phyloP scores from a whole-genome alignment of 148 eudicot species.

The Euryodendron excelsum region DNA sequence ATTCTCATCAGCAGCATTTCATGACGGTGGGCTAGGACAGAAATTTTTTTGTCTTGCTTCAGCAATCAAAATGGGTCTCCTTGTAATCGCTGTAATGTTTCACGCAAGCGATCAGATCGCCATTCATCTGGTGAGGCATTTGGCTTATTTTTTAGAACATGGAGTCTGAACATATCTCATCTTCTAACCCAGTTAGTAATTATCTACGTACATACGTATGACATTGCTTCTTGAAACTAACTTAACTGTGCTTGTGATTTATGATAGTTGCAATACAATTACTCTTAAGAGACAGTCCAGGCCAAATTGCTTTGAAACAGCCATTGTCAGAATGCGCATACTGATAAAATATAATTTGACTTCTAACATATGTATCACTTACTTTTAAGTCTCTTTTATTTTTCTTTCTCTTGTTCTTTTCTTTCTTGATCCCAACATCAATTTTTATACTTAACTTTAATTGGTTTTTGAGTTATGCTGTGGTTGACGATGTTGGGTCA shows the following conservation, averaged over 20 bases:
- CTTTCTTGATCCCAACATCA: too few relatives aligned
- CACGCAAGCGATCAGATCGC: conserved; percentile 30
- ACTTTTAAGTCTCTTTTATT: too few relatives aligned
- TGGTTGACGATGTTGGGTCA: too few relatives aligned
- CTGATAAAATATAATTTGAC: too few relatives aligned
- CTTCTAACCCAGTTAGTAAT: neutral
- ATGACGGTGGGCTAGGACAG: conserved; percentile 36
- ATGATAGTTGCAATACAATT: conserved; percentile 41
- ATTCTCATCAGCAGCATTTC: conserved; percentile 65
- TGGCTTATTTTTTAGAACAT: neutral
- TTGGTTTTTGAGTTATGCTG: too few relatives aligned
- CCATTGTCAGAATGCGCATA: conserved; percentile 26
- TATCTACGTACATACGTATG: too few relatives aligned
- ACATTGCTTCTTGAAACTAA: conserved; percentile 12
- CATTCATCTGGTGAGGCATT: conserved; percentile 55
- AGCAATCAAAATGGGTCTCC: conserved; percentile 58
- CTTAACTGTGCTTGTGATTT: neutral
- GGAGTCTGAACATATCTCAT: neutral
- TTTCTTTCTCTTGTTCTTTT: too few relatives aligned
- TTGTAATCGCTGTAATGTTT: conserved; percentile 44
- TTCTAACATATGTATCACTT: too few relatives aligned
- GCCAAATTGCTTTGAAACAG: conserved; percentile 32
- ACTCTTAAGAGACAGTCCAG: conserved; percentile 58
- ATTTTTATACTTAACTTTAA: too few relatives aligned
- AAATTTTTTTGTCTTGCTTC: conserved; percentile 23